Conservation (phyloP, 106 monocot species). For the Vanilla planifolia region DNA sequence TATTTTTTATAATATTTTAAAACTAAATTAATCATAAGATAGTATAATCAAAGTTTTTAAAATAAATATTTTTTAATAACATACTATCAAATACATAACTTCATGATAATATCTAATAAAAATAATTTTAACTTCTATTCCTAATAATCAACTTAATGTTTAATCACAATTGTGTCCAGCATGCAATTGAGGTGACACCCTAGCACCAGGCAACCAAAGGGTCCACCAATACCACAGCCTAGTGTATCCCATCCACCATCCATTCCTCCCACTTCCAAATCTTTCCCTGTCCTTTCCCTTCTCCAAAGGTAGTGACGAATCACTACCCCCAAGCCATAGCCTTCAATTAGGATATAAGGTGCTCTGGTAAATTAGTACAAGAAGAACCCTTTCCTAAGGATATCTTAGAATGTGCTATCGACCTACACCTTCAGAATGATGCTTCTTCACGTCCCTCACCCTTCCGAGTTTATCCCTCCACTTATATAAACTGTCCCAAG, state of each 20-base stretch:
- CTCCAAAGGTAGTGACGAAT: constrained; percentile 10
- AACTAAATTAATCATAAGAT: no score
- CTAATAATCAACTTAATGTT: no score
- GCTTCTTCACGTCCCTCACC: constrained; percentile 7
- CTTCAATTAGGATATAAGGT: constrained; percentile 20
- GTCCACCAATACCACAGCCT: neutral
- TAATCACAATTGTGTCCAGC: no score
- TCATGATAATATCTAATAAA: no score
- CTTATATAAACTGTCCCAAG: constrained; percentile 28
- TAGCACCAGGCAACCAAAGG: constrained; percentile 1
- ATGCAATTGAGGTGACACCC: constrained; percentile 4
- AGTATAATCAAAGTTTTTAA: no score
- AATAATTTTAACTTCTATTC: no score
- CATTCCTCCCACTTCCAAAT: constrained; percentile 2
- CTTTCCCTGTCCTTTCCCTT: neutral
- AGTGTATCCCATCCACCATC: constrained; percentile 2
- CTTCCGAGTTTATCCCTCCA: constrained; percentile 2
- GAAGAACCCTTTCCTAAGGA: constrained; percentile 20
- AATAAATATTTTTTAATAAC: no score
- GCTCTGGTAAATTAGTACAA: constrained; percentile 14
- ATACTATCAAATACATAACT: no score
- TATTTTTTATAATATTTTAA: no score
- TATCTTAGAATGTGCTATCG: constrained; percentile 83
- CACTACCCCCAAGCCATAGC: constrained; percentile 16
- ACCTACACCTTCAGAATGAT: constrained; percentile 34